phyloP scores from a whole-genome alignment of 139 green algal species.

The Parachlorella kessleri region DNA sequence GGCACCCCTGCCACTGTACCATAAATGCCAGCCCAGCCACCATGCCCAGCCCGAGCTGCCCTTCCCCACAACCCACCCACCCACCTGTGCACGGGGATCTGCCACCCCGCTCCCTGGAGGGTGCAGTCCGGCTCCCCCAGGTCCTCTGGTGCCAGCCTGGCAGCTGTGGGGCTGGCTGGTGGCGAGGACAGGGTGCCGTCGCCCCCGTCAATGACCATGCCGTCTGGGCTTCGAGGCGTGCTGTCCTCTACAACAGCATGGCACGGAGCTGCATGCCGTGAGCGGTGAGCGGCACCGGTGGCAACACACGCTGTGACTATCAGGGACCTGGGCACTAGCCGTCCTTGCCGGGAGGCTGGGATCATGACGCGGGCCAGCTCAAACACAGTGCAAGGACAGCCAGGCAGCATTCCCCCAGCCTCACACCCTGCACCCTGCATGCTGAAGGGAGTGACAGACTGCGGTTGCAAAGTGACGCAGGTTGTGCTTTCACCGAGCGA shows the following conservation, averaged over 20 bases:
- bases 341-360: too few species aligned
- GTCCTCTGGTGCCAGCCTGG: constrained; percentile 14
- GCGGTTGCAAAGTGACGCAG: neutral
- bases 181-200: neutral
- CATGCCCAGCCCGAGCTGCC: neutral
- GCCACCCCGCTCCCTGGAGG: constrained; percentile 39
- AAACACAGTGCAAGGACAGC: neutral
- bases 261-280: too few species aligned
- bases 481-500: neutral
- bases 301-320: too few species aligned
- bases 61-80: neutral
- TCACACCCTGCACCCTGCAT: neutral
- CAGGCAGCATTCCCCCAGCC: too few species aligned
- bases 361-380: neutral
- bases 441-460: neutral
- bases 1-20: too few species aligned
- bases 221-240: too few species aligned
- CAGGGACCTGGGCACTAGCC: too few species aligned
- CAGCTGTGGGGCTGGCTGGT: neutral
- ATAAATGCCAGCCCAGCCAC: too few species aligned
- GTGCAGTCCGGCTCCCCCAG: constrained; percentile 46
- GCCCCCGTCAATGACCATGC: neutral
- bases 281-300: too few species aligned
- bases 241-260: too few species aligned
- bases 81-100: constrained; percentile 45